A percentile compares a stretch with the other conserved stretches of the same genome.
Conservation (phyloP, 2,329 filamentous ascomycete genomes). For the Hymenoscyphus albidus region DNA sequence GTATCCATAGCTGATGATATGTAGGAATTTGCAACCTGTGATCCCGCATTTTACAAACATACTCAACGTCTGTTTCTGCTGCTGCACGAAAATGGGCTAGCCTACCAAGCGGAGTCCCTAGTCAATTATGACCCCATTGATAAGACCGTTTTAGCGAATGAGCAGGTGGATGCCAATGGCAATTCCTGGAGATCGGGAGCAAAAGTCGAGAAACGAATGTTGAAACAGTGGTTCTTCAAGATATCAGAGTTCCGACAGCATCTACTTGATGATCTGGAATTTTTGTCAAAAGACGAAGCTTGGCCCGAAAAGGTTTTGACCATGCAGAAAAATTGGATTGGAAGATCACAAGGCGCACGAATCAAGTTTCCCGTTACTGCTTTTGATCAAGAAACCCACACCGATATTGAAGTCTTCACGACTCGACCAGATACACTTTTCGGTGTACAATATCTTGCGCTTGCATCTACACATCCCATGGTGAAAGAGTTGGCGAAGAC, state of each 20-base stretch:
- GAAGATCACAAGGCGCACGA: slow-evolving; percentile 69
- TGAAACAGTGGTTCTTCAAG: slow-evolving; percentile 88
- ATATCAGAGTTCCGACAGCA: slow-evolving; percentile 76
- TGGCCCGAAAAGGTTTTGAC: slow-evolving; percentile 82
- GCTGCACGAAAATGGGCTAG: slow-evolving; percentile 68
- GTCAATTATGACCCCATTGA: slow-evolving; percentile 92
- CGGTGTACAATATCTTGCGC: slow-evolving; percentile 78
- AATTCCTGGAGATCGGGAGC: slow-evolving; percentile 85
- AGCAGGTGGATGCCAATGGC: slow-evolving; percentile 85
- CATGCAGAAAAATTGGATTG: slow-evolving; percentile 88
- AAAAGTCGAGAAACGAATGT: slow-evolving; percentile 70
- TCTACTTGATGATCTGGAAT: slow-evolving; percentile 66
- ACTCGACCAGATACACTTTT: slow-evolving; percentile 84
- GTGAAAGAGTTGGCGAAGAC: slow-evolving; percentile 57
- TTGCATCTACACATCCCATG: slow-evolving; percentile 69
- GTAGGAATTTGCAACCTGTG: slow-evolving; percentile 80
- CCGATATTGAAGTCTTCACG: slow-evolving; percentile 68
- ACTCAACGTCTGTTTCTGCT: slow-evolving; percentile 82
- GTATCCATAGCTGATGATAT: slow-evolving; percentile 17
- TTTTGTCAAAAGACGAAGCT: slow-evolving; percentile 55
- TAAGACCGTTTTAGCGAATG: slow-evolving; percentile 84
- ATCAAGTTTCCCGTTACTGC: slow-evolving; percentile 63
- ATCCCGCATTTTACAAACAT: slow-evolving; percentile 83
- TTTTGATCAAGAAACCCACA: slow-evolving; percentile 21
- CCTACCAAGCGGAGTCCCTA: slow-evolving; percentile 76